Evolutionary conservation across 2,329 filamentous ascomycete species (phyloP).

Genomic region (Pseudofabraea citricarpa): DNA sequence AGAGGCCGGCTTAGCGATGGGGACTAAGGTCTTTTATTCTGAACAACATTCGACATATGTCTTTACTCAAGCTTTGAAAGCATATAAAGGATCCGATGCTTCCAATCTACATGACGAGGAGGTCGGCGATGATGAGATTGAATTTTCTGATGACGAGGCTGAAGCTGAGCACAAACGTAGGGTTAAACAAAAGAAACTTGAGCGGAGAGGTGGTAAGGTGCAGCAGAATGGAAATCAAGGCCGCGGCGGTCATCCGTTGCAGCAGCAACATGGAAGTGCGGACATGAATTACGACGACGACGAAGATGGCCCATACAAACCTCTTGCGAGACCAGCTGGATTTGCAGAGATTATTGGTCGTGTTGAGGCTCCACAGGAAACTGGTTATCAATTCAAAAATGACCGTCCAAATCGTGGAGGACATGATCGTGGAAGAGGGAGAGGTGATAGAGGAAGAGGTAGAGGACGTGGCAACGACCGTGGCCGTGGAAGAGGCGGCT

Average conservation of each 20-base stretch:
- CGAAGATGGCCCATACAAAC: conserved; percentile 66
- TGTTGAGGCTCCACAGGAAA: conserved; percentile 32
- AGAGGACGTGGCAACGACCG: conserved; percentile 16
- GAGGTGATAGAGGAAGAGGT: conserved; percentile 17
- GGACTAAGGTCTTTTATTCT: conserved; percentile 74
- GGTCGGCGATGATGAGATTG: conserved; percentile 76
- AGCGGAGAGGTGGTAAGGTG: conserved; percentile 49
- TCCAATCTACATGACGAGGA: conserved; percentile 96
- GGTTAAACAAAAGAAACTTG: conserved; percentile 60
- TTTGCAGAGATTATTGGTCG: conserved; percentile 46
- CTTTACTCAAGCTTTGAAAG: conserved; percentile 77
- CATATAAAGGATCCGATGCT: conserved; percentile 83
- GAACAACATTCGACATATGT: conserved; percentile 75
- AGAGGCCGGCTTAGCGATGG: conserved; percentile 61
- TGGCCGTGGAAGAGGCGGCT: conserved; percentile 20
- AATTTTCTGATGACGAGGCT: conserved; percentile 95
- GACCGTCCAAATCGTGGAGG: conserved; percentile 9
- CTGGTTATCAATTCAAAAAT: conserved; percentile 21
- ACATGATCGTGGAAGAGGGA: conserved; percentile 14
- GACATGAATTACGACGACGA: conserved; percentile 65
- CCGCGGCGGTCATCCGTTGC: conserved; percentile 29
- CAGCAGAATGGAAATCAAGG: conserved; percentile 34
- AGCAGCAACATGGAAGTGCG: conserved; percentile 26
- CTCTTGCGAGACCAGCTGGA: conserved; percentile 62
- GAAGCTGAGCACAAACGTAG: conserved; percentile 76